A percentile compares a stretch with the other conserved stretches of the same genome.
phyloP scores from a whole-genome alignment of 208 protist genomes.

The Sergeia podlipaevii region DNA sequence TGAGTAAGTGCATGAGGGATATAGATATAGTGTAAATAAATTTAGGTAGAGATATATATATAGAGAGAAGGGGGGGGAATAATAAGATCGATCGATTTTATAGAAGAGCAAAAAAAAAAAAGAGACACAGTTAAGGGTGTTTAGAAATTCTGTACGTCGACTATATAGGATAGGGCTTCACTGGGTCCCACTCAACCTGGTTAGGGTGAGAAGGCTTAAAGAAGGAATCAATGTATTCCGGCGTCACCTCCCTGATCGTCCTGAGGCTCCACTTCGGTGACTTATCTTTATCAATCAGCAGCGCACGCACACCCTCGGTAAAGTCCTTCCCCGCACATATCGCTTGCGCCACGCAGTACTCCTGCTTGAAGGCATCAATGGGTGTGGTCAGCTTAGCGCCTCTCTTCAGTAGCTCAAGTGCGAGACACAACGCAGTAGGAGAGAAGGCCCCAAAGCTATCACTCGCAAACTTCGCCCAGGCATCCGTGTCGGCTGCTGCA shows the following conservation, averaged over 20 bases:
- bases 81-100: no score
- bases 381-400: constrained; percentile 26
- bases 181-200: constrained; percentile 41
- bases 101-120: background rate
- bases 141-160: no score
- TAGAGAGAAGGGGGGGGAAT: no score
- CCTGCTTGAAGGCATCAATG: constrained; percentile 52
- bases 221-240: constrained; percentile 19
- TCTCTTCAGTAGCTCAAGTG: constrained; percentile 48
- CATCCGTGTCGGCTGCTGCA: constrained; percentile 15
- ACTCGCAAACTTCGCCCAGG: constrained; percentile 24
- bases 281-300: constrained; percentile 83
- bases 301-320: constrained; percentile 68
- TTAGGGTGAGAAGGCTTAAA: constrained; percentile 24
- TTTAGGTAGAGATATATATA: no score
- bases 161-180: background rate
- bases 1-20: no score
- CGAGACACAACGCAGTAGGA: constrained; percentile 48
- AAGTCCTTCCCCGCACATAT: constrained; percentile 47
- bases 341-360: constrained; percentile 52
- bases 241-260: constrained; percentile 42
- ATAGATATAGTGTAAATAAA: no score
- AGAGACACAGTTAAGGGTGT: background rate
- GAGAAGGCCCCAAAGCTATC: constrained; percentile 33
- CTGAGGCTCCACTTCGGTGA: constrained; percentile 71